phyloP scores from a whole-genome alignment of 139 green algal genomes.

The Volvox africanus region DNA sequence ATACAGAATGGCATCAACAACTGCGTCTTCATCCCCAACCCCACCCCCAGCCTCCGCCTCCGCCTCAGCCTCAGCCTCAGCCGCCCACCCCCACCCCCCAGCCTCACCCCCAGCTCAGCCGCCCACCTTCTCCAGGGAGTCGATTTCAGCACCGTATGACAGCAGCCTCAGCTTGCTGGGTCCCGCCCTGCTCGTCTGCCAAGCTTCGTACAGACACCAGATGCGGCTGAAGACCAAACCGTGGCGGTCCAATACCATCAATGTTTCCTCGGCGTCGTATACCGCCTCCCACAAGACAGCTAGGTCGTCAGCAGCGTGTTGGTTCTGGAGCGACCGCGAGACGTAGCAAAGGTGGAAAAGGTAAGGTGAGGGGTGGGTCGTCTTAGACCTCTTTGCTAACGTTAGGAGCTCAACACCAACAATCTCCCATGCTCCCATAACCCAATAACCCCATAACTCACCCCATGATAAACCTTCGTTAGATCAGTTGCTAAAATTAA shows the following conservation, averaged over 20 bases:
- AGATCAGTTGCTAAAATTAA: too few species aligned
- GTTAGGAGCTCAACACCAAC: too few species aligned
- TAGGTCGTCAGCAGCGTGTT: slow-evolving; percentile 9
- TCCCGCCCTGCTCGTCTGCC: slow-evolving; percentile 2
- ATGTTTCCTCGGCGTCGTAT: not conserved
- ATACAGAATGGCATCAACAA: too few species aligned
- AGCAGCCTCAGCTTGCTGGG: slow-evolving; percentile 19
- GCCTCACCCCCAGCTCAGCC: not conserved
- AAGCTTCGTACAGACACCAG: slow-evolving; percentile 24
- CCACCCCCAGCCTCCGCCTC: too few species aligned
- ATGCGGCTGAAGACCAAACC: not conserved
- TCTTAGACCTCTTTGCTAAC: too few species aligned
- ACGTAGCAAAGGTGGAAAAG: not conserved
- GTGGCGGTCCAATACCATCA: not conserved
- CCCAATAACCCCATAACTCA: too few species aligned
- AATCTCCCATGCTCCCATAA: too few species aligned
- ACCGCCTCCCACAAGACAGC: not conserved
- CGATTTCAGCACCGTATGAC: not conserved
- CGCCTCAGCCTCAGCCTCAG: too few species aligned
- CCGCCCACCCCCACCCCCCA: not conserved
- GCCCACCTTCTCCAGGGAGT: slow-evolving; percentile 3
- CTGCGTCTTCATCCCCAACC: not conserved
- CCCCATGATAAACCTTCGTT: too few species aligned
- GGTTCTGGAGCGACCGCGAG: not conserved
- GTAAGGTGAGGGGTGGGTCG: not conserved